Percentiles rank a stretch among this genome's conserved stretches.
Evolutionary conservation across 1,284 basidiomycete species (phyloP).

Genomic region (Singerocomus rubriflavus): DNA sequence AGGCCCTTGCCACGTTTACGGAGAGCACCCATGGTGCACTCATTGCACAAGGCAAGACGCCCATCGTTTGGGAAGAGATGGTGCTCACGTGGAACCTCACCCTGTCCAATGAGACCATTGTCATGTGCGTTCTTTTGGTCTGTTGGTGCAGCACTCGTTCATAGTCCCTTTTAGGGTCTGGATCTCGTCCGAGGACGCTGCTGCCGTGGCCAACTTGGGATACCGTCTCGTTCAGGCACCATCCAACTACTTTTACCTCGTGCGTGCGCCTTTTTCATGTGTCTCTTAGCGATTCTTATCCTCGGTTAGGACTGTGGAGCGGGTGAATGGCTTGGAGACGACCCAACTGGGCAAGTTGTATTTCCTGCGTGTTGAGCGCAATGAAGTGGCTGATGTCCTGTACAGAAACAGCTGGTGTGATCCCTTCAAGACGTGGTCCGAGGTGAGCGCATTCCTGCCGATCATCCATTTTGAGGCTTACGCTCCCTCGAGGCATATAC

Average conservation of each 20-base stretch:
- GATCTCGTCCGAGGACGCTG: constrained; percentile 63
- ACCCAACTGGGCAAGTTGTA: constrained; percentile 39
- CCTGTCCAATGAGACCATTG: constrained; percentile 63
- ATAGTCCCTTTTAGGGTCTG: constrained; percentile 50
- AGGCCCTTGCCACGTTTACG: constrained; percentile 55
- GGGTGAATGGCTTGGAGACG: constrained; percentile 74
- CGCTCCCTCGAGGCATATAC: constrained; percentile 39
- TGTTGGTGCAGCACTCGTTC: background rate
- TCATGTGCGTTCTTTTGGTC: background rate
- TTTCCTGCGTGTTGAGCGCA: background rate
- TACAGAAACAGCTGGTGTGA: constrained; percentile 51
- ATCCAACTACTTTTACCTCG: constrained; percentile 76
- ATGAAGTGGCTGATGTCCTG: background rate
- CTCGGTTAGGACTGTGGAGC: constrained; percentile 69
- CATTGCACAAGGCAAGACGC: constrained; percentile 48
- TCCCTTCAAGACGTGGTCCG: constrained; percentile 55
- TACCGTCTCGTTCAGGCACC: constrained; percentile 66
- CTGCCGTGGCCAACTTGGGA: constrained; percentile 55
- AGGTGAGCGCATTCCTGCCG: constrained; percentile 28
- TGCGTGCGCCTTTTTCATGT: constrained; percentile 27
- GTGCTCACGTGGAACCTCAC: constrained; percentile 62
- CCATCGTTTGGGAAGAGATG: constrained; percentile 75
- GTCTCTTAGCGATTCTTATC: constrained; percentile 8
- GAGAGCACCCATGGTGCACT: constrained; percentile 49
- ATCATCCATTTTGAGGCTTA: background rate